Evolutionary conservation across 129 eudicot genomes (phyloP).

Genomic region (Erigeron canadensis): DNA sequence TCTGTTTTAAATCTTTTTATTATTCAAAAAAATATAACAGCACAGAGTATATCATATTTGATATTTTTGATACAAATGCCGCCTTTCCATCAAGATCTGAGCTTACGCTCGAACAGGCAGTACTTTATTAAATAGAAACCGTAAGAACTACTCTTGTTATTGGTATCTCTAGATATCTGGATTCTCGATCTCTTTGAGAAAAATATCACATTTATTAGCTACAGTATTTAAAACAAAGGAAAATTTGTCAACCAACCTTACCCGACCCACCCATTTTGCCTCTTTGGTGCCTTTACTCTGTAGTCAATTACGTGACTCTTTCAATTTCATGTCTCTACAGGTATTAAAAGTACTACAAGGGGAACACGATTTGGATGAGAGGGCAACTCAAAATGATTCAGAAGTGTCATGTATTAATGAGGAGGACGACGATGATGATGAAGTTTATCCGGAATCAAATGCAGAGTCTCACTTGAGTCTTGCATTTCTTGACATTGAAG

Average conservation of each 20-base stretch:
- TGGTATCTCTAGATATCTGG: no score
- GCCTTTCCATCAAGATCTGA: no score
- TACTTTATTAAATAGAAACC: no score
- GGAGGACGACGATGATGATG: slow-evolving; percentile 53
- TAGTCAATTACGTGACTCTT: background rate
- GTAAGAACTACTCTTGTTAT: no score
- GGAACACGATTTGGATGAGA: slow-evolving; percentile 45
- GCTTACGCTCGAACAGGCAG: no score
- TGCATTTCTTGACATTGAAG: slow-evolving; percentile 66
- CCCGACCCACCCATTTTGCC: background rate
- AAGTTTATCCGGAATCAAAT: slow-evolving; percentile 80
- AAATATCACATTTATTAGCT: no score
- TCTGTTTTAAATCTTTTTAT: background rate
- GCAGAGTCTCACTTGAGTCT: slow-evolving; percentile 74
- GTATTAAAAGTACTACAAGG: slow-evolving; percentile 51
- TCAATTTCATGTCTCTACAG: slow-evolving; percentile 17
- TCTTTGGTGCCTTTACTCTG: background rate
- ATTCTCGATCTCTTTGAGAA: no score
- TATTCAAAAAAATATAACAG: background rate
- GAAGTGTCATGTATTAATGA: slow-evolving; percentile 33
- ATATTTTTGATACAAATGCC: no score
- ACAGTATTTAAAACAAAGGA: no score
- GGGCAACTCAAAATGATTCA: slow-evolving; percentile 27
- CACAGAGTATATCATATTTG: background rate
- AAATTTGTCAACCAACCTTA: no score